Conservation (phyloP, 805 yeast genomes). For the Pichia cephalocereana region DNA sequence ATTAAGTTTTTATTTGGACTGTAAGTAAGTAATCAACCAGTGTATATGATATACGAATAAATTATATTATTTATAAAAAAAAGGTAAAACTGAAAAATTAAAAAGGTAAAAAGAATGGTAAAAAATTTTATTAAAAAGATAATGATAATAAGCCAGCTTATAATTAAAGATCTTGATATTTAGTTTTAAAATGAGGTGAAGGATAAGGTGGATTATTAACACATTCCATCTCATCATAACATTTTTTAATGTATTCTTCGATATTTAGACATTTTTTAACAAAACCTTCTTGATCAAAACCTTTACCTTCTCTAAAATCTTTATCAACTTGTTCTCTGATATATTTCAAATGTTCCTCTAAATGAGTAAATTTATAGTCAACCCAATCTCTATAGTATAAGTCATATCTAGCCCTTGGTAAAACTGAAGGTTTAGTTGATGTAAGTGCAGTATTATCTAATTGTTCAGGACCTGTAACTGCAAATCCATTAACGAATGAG, state of each 20-base stretch:
- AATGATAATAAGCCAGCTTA: background rate
- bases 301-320: slow-evolving; percentile 14
- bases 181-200: slow-evolving; percentile 18
- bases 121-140: background rate
- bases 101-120: background rate
- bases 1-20: background rate
- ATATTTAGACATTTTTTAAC: slow-evolving; percentile 24
- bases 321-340: slow-evolving; percentile 15
- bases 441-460: slow-evolving; percentile 28
- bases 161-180: slow-evolving; percentile 13
- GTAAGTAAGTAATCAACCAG: background rate
- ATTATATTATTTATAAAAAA: background rate
- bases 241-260: slow-evolving; percentile 21
- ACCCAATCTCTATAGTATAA: slow-evolving; percentile 29
- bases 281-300: slow-evolving; percentile 22
- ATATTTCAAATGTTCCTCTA: slow-evolving; percentile 21
- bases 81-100: background rate
- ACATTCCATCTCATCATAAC: slow-evolving; percentile 28
- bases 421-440: slow-evolving; percentile 27
- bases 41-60: background rate
- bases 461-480: slow-evolving; percentile 19
- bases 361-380: slow-evolving; percentile 23
- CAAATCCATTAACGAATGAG: slow-evolving; percentile 25
- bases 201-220: slow-evolving; percentile 25
- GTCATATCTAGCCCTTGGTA: slow-evolving; percentile 27